Conservation (phyloP, 495 filamentous ascomycete species). For the Barbatosphaeria neglecta region DNA sequence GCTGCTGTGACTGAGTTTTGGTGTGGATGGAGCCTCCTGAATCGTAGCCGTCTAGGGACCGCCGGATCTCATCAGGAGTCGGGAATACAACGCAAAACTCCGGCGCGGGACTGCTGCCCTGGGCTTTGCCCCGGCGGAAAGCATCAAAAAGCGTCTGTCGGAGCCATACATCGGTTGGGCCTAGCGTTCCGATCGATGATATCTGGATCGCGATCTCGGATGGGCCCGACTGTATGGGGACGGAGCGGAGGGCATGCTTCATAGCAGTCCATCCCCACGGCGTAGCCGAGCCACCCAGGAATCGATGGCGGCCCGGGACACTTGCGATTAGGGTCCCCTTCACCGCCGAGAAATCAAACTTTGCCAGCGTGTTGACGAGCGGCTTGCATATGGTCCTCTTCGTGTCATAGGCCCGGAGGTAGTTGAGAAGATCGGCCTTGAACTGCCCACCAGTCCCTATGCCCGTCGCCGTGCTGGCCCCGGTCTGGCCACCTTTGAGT, state of each 20-base stretch:
- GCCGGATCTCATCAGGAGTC: slow-evolving; percentile 65
- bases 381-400: slow-evolving; percentile 32
- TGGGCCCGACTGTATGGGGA: slow-evolving; percentile 30
- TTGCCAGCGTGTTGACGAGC: slow-evolving; percentile 43
- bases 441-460: slow-evolving; percentile 58
- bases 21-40: slow-evolving; percentile 77
- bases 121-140: slow-evolving; percentile 20
- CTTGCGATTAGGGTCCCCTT: slow-evolving; percentile 67
- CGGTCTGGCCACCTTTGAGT: background rate
- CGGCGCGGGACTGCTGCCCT: slow-evolving; percentile 8
- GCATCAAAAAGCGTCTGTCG: slow-evolving; percentile 49
- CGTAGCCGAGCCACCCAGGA: slow-evolving; percentile 34
- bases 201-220: slow-evolving; percentile 62
- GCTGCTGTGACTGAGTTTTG: slow-evolving; percentile 54
- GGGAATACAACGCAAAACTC: slow-evolving; percentile 62
- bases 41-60: slow-evolving; percentile 64
- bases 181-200: slow-evolving; percentile 76
- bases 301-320: slow-evolving; percentile 54
- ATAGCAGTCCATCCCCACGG: slow-evolving; percentile 68
- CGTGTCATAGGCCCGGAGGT: slow-evolving; percentile 57
- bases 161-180: slow-evolving; percentile 65
- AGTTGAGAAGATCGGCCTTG: slow-evolving; percentile 63
- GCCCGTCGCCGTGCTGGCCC: background rate
- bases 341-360: slow-evolving; percentile 60
- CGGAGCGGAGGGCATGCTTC: slow-evolving; percentile 41